phyloP scores from a whole-genome alignment of 768 basidiomycete genomes.

The Lactifluus hygrophoroides region DNA sequence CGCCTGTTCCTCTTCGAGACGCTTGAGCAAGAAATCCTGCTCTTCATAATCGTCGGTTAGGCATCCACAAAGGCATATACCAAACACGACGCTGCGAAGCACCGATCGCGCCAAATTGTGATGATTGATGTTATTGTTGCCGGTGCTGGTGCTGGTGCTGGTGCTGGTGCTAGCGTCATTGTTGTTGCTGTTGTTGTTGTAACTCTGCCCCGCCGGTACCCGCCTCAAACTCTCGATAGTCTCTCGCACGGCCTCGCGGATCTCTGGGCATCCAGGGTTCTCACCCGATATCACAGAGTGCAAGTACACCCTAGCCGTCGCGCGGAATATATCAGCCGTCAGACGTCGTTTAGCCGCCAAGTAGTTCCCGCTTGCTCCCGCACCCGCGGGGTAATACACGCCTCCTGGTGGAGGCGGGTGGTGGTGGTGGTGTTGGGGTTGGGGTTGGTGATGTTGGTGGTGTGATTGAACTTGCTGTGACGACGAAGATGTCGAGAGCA shows the following conservation, averaged over 20 bases:
- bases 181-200: no score
- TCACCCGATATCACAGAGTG: conserved; percentile 71
- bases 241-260: conserved; percentile 44
- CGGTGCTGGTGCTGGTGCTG: no score
- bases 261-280: conserved; percentile 56
- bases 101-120: conserved; percentile 39
- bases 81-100: conserved; percentile 71
- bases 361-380: conserved; percentile 16
- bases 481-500: conserved; percentile 28
- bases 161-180: no score
- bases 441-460: no score
- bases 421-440: no score
- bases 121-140: no score
- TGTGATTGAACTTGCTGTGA: no score
- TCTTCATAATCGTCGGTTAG: conserved; percentile 46
- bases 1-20: conserved; percentile 43
- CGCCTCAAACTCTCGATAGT: conserved; percentile 40
- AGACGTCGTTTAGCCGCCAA: conserved; percentile 29
- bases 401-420: background rate
- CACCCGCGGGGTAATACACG: background rate
- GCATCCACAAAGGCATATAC: conserved; percentile 64
- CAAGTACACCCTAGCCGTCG: conserved; percentile 66
- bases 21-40: conserved; percentile 34
- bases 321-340: conserved; percentile 51
- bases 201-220: conserved; percentile 30